Evolutionary conservation across 2,329 filamentous ascomycete species (phyloP), one percentile per base, ranked within the genome.

Genomic region (Zymoseptoria ardabiliae): DNA sequence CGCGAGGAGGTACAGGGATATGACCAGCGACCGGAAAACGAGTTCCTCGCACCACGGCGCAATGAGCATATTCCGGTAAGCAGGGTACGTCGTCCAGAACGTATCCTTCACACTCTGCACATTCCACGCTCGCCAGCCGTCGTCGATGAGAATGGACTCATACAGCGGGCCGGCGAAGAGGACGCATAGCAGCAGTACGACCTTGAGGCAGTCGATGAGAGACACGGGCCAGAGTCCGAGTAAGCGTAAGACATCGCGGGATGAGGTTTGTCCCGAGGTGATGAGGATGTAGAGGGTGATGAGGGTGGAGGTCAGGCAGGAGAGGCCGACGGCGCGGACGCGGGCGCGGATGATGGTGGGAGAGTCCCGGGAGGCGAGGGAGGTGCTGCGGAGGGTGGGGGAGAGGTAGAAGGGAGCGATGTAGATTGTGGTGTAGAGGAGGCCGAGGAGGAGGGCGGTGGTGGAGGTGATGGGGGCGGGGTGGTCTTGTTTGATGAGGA

Each of bases 391-490:
- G 4, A 93, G 95, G 20, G 85, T 82, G 3, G 85, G 75, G 20
- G 88, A 94, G 63, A 93, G 80, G 78, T 99, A 97, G 75, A 97
- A 91, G 22, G 94, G 93, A 3, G 89, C 78, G 68, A 99, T 90
- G 77, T 97, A 99, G 77, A 91, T 77, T 67, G 91, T 74, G n/a
- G 91, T 96, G 76, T 95, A 96, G 62, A 86, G 75, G 63, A 92
- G 77, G 28, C 66, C 70, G 54, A 66, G 70, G 25, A 70, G 64
- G 28, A 73, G 58, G 1, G 71, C 71, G 17, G 67, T 67, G 21
- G 59, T 60, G 50, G 67, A 64, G 6, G 67, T 65, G 56, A 69
- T 66, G 50, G 61, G 54, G 17, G 13, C 35, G 17, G 35, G 35
- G 13, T 5, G 13, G 35, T 45, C 35, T 45, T 13, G 25, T 28